Base-by-base conservation (phyloP, 1,284 basidiomycete genomes). In the Cystobasidium sp. region DNA sequence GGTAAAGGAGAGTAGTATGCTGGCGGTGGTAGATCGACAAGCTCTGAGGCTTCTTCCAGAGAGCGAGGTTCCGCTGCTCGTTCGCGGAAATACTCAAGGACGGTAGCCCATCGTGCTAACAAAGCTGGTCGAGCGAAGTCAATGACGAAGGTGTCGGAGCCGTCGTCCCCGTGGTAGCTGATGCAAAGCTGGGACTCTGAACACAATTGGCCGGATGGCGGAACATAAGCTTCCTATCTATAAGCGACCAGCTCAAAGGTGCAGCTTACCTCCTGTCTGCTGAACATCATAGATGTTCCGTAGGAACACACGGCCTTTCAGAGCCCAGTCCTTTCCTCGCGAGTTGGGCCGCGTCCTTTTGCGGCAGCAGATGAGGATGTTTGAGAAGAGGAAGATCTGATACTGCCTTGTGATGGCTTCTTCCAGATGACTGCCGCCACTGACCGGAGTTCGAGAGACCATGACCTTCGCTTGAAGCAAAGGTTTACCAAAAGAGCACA, bases 401-500 rank as follows among this genome's bases (percentile, higher is more conserved):
- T 69, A 69, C 31, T 59, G 56, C 39, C 56, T 41, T 12, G 56
- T 59, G 3, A 39, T 16, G 10, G 20, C n/a, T 43, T 59, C 37
- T 14, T 59, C 16, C 6, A 20, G 22, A 44, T 47, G 22, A 44
- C n/a, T 63, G n/a, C 47, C 44, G 61, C 59, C 59, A 62, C 59
- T 41, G 16, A 44, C n/a, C 18, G 51, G 43, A 46, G 16, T 56
- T 46, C 68, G 20, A 3, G 68, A 69, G 10, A 69, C 46, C 43
- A 49, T 46, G 8, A 51, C 41, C 39, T 49, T 58, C 18, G 43
- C 68, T n/a, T 47, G 22, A 44, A 58, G 68, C 3, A 69, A 37
- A 9, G 58, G 68, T n/a, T 49, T 44, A 31, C 73, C 70, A 43
- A 61, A 72, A 7, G 55, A 64, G 24, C 77, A 78, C 41, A 76